These are phyloP conservation scores for Neurospora sp. DNA, from an alignment of 495 filamentous ascomycete genomes.

Conservation along the genomic window DNA sequence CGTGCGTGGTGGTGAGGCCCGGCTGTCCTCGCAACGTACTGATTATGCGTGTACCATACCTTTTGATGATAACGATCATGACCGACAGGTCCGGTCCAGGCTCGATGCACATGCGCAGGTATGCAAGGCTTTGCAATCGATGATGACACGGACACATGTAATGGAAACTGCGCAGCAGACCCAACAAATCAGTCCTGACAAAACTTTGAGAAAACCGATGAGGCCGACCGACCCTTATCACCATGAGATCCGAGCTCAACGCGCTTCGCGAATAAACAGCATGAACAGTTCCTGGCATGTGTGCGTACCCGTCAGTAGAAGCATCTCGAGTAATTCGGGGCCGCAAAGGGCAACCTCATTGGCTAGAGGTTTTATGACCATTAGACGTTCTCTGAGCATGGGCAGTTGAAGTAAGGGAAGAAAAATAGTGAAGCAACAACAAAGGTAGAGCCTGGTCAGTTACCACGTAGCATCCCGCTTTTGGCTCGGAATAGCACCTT, in stretches of 20 bases:
- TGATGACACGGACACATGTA: not conserved
- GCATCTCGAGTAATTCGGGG: not conserved
- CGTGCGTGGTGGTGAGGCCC: not conserved
- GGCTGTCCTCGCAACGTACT: not conserved
- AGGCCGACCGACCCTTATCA: not conserved
- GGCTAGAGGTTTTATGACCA: not conserved
- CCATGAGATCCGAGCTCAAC: not conserved
- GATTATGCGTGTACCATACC: not conserved
- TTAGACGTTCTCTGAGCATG: not conserved
- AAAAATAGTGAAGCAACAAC: not conserved
- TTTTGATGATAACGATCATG: not conserved
- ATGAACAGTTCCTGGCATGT: not conserved
- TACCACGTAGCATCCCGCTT: not conserved
- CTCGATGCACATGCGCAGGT: not conserved
- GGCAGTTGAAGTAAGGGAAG: not conserved
- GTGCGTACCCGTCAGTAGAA: not conserved
- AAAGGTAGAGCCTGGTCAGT: not conserved
- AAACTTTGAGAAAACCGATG: not conserved
- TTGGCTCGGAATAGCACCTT: not conserved
- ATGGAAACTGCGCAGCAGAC: not conserved
- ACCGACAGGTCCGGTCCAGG: not conserved
- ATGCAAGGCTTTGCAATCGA: not conserved
- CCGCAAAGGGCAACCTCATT: not conserved
- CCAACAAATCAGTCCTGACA: not conserved
- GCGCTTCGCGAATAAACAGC: not conserved